These are phyloP conservation scores for Dendryphion nanum DNA, from an alignment of 2,329 filamentous ascomycete genomes.

Conservation along the genomic window DNA sequence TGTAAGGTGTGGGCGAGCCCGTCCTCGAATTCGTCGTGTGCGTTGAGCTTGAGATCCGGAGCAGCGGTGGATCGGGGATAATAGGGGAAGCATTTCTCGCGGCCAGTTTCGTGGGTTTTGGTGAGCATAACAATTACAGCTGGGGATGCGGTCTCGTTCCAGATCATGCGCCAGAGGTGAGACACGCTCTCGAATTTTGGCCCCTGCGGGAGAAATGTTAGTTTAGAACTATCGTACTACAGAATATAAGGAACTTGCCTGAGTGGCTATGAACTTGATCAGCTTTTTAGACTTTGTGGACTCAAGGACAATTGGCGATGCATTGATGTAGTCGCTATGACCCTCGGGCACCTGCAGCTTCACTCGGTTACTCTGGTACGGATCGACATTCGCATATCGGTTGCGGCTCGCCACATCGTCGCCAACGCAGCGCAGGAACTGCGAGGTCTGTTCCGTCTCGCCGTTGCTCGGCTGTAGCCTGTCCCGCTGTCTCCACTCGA, in stretches of 20 bases:
- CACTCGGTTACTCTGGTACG: constrained; percentile 84
- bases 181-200: constrained; percentile 73
- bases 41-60: constrained; percentile 55
- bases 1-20: constrained; percentile 67
- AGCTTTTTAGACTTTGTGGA: constrained; percentile 40
- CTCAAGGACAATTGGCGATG: constrained; percentile 46
- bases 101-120: constrained; percentile 73
- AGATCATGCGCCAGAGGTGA: constrained; percentile 95
- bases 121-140: constrained; percentile 95
- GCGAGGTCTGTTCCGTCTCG: constrained; percentile 43
- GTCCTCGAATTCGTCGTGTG: constrained; percentile 63
- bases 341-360: constrained; percentile 74
- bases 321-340: constrained; percentile 54
- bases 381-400: constrained; percentile 85
- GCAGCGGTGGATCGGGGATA: constrained; percentile 59
- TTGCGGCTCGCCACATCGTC: constrained; percentile 65
- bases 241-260: constrained; percentile 44
- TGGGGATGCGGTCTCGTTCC: constrained; percentile 67
- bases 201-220: constrained; percentile 60
- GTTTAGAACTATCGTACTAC: too few relatives aligned
- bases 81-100: constrained; percentile 87
- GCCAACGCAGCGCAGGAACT: constrained; percentile 59
- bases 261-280: constrained; percentile 82
- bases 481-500: constrained; percentile 60
- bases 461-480: constrained; percentile 48